Evolutionary conservation across 2,329 filamentous ascomycete genomes (phyloP).

Genomic region (Drechslera avenae): DNA sequence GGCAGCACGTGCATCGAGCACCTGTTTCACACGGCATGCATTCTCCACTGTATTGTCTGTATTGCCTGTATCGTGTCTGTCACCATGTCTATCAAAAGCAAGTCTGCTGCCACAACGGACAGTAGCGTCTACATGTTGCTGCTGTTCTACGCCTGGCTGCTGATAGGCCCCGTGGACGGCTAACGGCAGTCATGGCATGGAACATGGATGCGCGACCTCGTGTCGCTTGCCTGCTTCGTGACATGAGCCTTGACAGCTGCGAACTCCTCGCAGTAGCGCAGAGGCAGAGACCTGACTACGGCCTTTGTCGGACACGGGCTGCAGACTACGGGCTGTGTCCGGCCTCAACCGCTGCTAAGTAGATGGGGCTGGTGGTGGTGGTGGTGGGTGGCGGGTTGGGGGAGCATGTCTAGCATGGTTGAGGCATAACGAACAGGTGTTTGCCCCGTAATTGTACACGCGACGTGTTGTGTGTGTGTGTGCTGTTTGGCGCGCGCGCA

Average conservation of each 20-base stretch:
- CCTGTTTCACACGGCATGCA: constrained; percentile 6
- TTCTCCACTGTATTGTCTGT: neutral
- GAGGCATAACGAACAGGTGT: constrained; percentile 10
- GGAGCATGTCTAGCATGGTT: constrained; percentile 11
- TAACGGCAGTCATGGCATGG: neutral
- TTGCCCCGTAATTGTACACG: constrained; percentile 11
- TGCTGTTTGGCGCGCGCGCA: constrained; percentile 4
- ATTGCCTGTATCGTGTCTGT: neutral
- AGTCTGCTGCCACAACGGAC: too few species aligned
- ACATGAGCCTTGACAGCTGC: neutral
- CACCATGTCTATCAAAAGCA: too few species aligned
- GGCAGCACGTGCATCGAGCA: constrained; percentile 18
- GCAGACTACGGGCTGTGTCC: constrained; percentile 7
- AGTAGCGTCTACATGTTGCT: too few species aligned
- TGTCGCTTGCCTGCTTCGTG: constrained; percentile 7
- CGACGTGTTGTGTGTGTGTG: neutral
- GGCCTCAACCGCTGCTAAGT: constrained; percentile 6
- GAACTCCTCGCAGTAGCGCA: neutral
- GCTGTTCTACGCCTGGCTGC: too few species aligned
- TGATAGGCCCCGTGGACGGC: neutral
- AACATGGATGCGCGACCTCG: neutral
- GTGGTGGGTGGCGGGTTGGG: neutral
- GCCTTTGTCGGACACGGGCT: neutral
- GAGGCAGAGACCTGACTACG: neutral
- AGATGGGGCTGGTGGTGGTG: constrained; percentile 2